These are phyloP conservation scores for Spiraea crenata DNA, from an alignment of 331 rosid species.

Conservation along the genomic window DNA sequence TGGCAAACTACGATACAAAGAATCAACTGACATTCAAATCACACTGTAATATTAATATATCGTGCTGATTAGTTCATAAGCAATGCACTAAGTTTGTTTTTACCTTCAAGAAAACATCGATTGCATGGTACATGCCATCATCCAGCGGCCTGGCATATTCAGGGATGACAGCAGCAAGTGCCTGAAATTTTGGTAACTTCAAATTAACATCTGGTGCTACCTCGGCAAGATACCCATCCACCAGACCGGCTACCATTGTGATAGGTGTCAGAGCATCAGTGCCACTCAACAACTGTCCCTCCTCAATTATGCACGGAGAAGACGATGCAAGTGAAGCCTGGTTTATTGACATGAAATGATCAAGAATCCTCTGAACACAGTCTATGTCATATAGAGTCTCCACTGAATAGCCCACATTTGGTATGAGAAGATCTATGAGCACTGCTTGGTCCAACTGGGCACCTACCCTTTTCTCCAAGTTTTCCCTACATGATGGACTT, in stretches of 20 bases:
- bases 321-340: constrained; percentile 11
- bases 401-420: constrained; percentile 39
- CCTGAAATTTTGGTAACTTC: constrained; percentile 42
- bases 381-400: constrained; percentile 45
- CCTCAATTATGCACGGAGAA: constrained; percentile 41
- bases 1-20: background rate
- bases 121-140: constrained; percentile 46
- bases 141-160: constrained; percentile 42
- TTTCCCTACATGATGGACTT: constrained; percentile 34
- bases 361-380: constrained; percentile 42
- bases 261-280: constrained; percentile 32
- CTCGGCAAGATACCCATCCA: constrained; percentile 49
- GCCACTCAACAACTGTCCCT: constrained; percentile 28
- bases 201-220: constrained; percentile 50
- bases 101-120: constrained; percentile 50
- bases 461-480: constrained; percentile 43
- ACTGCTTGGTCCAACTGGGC: constrained; percentile 43
- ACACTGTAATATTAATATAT: background rate
- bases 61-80: background rate
- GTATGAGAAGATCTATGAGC: constrained; percentile 38
- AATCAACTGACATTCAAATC: background rate
- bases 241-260: constrained; percentile 40
- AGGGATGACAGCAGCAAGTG: constrained; percentile 41
- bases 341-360: constrained; percentile 36
- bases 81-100: background rate